Base-by-base conservation (phyloP, 495 filamentous ascomycete genomes). In the Talaromyces borbonicus region DNA sequence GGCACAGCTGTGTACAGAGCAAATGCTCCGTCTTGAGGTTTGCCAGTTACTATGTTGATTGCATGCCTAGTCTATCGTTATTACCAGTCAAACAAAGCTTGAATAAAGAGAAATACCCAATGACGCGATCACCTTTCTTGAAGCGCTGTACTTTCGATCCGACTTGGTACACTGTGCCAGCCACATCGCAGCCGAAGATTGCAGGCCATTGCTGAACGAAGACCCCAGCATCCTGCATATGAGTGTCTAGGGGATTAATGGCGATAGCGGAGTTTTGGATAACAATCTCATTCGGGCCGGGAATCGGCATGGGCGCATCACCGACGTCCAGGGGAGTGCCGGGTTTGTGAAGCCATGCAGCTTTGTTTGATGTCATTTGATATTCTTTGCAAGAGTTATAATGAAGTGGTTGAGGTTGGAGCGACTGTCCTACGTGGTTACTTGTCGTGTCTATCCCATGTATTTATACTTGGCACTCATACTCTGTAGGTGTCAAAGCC, bases 41-140 rank as follows among this genome's bases (percentile, higher is more conserved):
- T 50, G 47, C 71, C 39, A 71, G 79, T 51, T 48, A 68, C 9
- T 68, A 83, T 52, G 62, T 74, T 48, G 75, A 80, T 54, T 77
- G 78, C 14, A 75, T 82, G 74, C 65, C 81, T 58, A 71, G 19
- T 5, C 16, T 20, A 5, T n/a, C 18, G 16, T 38, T 19, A 38
- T 4, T 12, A 38, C 35, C 14, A 36, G 5, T 36, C 15, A 16
- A 36, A 36, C 14, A 36, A 36, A 0, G 14, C 2, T 36, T 16
- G 32, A 8, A 43, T 0, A 8, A 18, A 30, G 42, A 31, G 0
- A 22, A 56, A 36, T 53, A 63, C 50, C 62, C 69, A 39, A 67
- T 51, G 19, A 74, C 67, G 26, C 70, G 67, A 48, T 72, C 63
- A 7, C 66, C 69, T 23, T 57, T 57, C 38, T 61, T 61, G 49